phyloP scores from a whole-genome alignment of 2,329 filamentous ascomycete genomes.

The Drechslera avenae region DNA sequence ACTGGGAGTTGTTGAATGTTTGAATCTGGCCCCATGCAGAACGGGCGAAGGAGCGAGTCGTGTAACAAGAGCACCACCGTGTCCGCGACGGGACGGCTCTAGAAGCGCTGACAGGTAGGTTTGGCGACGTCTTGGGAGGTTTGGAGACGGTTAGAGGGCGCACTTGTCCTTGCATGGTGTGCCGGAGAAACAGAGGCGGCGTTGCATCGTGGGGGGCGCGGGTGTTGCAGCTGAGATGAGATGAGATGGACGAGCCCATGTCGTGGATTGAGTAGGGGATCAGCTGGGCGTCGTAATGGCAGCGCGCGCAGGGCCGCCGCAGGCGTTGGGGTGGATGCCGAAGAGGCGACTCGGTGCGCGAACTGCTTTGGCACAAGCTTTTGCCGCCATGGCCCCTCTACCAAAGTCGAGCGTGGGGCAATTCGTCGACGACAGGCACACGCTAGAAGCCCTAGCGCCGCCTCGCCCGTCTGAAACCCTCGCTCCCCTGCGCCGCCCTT shows the following conservation, averaged over 20 bases:
- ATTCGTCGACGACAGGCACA: conserved; percentile 9
- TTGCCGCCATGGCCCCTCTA: conserved; percentile 1
- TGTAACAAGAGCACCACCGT: background rate
- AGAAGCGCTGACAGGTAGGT: background rate
- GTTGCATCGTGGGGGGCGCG: background rate
- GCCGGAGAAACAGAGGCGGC: too few species aligned
- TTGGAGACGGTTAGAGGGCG: too few species aligned
- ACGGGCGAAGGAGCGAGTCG: conserved; percentile 1
- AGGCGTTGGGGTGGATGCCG: background rate
- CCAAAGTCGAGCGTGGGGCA: background rate
- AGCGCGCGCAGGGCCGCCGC: background rate
- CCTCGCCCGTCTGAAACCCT: conserved; percentile 13
- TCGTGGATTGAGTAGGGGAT: background rate
- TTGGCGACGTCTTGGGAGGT: too few species aligned
- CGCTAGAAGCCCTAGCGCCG: conserved; percentile 4
- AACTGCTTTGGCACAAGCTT: conserved; percentile 7
- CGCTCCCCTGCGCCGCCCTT: conserved; percentile 12
- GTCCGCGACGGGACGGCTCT: too few species aligned
- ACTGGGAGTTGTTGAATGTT: background rate
- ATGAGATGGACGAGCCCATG: too few species aligned
- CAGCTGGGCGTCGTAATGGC: conserved; percentile 2
- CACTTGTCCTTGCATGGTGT: too few species aligned
- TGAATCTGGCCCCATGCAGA: conserved; percentile 1
- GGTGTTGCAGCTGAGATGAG: background rate
- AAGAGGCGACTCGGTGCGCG: conserved; percentile 1